Base-by-base conservation (phyloP, 2,329 filamentous ascomycete genomes). In the Cytospora piceae region DNA sequence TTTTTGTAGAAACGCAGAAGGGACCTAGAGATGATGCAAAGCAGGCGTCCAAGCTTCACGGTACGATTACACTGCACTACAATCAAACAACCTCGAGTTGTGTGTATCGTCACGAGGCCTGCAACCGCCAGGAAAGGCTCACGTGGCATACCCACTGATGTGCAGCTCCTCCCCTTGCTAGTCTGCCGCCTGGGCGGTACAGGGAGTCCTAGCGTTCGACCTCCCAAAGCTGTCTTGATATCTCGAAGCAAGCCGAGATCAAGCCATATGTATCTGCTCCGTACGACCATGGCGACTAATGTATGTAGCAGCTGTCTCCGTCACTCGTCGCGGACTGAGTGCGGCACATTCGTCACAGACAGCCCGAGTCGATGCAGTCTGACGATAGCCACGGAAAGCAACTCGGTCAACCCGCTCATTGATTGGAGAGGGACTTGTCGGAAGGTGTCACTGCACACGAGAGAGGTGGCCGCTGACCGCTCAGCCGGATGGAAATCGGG, bases 121-220 rank as follows among this genome's bases (percentile, higher is more conserved):
- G 66, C 63, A 66, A 63, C 66, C 63, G 56, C 63, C 60, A 57
- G 56, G 24, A 51, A 24, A 55, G 46, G 53, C 59, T 68, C 66
- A 68, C 66, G 66, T 68, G 66, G 66, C 66, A 57, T 68, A 62
- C 59, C 66, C 66, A 65, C 66, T 60, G 59, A 68, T 62, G 54
- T 68, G 66, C 63, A 63, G 63, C 57, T 54, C 49, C 52, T 29
- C 53, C 56, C 63, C 66, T 61, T 66, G 64, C 64, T 63, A 66
- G 64, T 17, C 64, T 58, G 63, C 53, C 63, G 42, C 53, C 42
- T 39, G 56, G 32, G 52, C 58, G 63, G 59, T 63, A 42, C 59
- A 46, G 53, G 51, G 39, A 24, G 54, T 58, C n/a, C 59, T 64
- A 66, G 64, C 64, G 64, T 56, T 63, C 61, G 55, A 37, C 64